Percentiles rank a stretch among this genome's conserved stretches.
phyloP scores from a whole-genome alignment of 805 yeast species.

The Ogataea nitratoaversa region DNA sequence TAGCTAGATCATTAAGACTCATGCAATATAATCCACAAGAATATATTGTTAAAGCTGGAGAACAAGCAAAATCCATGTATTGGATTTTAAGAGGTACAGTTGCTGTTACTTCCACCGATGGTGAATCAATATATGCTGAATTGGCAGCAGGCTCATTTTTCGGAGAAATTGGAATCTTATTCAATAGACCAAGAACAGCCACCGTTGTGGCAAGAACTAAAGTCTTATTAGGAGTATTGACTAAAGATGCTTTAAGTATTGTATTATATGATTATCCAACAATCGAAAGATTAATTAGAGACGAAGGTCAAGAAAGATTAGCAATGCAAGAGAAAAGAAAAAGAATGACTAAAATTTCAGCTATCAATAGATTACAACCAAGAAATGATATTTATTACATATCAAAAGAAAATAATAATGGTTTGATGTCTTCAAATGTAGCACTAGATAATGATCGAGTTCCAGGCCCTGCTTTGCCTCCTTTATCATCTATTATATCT shows the following conservation, averaged over 20 bases:
- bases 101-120: conserved; percentile 72
- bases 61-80: conserved; percentile 71
- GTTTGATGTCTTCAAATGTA: conserved; percentile 23
- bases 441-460: conserved; percentile 31
- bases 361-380: conserved; percentile 10
- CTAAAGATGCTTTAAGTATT: conserved; percentile 55
- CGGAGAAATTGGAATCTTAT: conserved; percentile 76
- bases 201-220: conserved; percentile 68
- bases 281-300: conserved; percentile 65
- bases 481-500: no score
- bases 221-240: conserved; percentile 64
- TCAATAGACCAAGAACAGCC: conserved; percentile 74
- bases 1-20: conserved; percentile 53
- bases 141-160: conserved; percentile 65
- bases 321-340: conserved; percentile 65
- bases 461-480: conserved; percentile 41
- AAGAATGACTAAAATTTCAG: conserved; percentile 35
- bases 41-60: conserved; percentile 66
- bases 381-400: conserved; percentile 6
- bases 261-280: conserved; percentile 61
- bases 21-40: conserved; percentile 66
- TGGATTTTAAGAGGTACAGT: conserved; percentile 77
- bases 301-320: conserved; percentile 74
- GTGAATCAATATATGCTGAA: conserved; percentile 71
- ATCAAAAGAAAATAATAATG: conserved; percentile 5